phyloP scores from a whole-genome alignment of 108 stramenopile species.

The Pseudonitzschia multiseries region DNA sequence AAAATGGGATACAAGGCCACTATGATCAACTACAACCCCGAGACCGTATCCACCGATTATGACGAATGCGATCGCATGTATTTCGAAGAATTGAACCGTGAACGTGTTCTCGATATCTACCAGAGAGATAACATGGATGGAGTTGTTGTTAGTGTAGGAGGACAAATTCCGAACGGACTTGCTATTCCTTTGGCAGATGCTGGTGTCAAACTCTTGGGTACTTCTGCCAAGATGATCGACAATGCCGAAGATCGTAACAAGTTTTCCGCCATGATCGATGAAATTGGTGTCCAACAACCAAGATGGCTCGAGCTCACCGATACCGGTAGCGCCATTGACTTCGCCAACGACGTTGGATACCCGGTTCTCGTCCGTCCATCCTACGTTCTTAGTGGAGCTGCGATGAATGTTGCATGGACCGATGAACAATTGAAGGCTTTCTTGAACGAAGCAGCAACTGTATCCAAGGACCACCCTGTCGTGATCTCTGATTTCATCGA shows the following conservation, averaged over 20 bases:
- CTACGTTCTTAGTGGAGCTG: constrained; percentile 97
- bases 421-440: constrained; percentile 89
- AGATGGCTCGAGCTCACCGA: constrained; percentile 93
- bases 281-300: constrained; percentile 95
- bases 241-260: constrained; percentile 97
- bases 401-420: constrained; percentile 96
- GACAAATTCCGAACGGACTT: constrained; percentile 96
- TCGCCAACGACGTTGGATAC: constrained; percentile 90
- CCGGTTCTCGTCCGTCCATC: constrained; percentile 96
- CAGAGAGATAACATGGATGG: constrained; percentile 84
- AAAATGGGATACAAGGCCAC: constrained; percentile 86
- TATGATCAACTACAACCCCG: constrained; percentile 99
- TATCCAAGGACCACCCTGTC: constrained; percentile 96
- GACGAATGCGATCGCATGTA: constrained; percentile 99
- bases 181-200: constrained; percentile 89
- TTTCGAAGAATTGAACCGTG: constrained; percentile 95
- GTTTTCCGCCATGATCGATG: constrained; percentile 97
- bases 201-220: constrained; percentile 95
- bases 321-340: constrained; percentile 79
- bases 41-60: constrained; percentile 99
- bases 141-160: constrained; percentile 92
- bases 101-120: constrained; percentile 97
- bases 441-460: constrained; percentile 89
- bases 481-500: constrained; percentile 97
- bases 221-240: constrained; percentile 93